Conservation (phyloP, 2,329 filamentous ascomycete species). For the Pestalotiopsis sp. region DNA sequence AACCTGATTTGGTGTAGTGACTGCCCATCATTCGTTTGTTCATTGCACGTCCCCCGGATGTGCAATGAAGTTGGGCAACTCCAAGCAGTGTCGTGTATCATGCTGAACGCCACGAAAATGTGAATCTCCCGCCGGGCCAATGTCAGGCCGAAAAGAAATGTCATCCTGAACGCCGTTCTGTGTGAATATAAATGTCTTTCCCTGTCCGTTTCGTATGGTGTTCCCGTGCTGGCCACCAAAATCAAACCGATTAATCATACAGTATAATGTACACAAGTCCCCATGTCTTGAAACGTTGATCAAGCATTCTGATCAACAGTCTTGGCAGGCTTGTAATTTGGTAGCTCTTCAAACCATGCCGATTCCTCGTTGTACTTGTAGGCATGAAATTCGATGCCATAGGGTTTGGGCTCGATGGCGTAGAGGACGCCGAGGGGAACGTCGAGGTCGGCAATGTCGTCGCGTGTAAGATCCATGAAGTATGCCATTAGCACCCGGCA, state of each 20-base stretch:
- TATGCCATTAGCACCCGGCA: slow-evolving; percentile 93
- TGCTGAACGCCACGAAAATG: background rate
- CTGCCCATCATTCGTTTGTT: background rate
- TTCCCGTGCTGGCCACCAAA: background rate
- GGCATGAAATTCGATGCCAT: slow-evolving; percentile 95
- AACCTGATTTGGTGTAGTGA: background rate
- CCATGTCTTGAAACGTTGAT: background rate
- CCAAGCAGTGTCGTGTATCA: background rate
- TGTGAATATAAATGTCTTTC: background rate
- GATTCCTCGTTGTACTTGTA: slow-evolving; percentile 83
- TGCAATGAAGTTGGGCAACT: background rate
- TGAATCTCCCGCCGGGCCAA: background rate
- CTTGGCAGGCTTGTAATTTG: slow-evolving; percentile 72
- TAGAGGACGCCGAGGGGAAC: slow-evolving; percentile 93
- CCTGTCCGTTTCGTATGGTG: background rate
- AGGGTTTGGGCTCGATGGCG: slow-evolving; percentile 94
- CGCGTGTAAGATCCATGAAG: slow-evolving; percentile 88
- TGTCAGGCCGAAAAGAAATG: background rate
- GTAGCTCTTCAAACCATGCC: slow-evolving; percentile 83
- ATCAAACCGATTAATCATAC: background rate
- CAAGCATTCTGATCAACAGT: slow-evolving; percentile 10
- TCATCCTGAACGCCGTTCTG: background rate
- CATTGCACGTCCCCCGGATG: background rate
- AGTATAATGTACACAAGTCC: background rate
- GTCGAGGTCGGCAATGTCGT: slow-evolving; percentile 93